A percentile compares a stretch with the other conserved stretches of the same genome.
Evolutionary conservation across 1,284 basidiomycete species (phyloP).

Genomic region (Cutaneotrichosporon sp.): DNA sequence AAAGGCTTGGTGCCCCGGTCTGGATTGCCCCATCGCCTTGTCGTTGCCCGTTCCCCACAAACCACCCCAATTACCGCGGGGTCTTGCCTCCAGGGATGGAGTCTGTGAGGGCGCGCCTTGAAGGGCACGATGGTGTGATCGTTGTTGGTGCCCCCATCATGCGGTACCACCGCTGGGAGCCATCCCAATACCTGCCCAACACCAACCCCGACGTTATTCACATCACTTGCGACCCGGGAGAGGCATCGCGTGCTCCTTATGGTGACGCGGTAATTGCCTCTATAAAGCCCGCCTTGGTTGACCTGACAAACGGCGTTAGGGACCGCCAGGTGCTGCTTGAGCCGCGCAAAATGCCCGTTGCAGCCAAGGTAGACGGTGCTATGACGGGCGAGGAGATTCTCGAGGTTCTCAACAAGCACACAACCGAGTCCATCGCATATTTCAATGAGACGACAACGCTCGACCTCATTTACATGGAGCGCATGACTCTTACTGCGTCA

Average conservation of each 20-base stretch:
- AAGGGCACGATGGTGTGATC: constrained; percentile 9
- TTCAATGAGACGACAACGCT: constrained; percentile 16
- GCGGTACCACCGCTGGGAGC: constrained; percentile 16
- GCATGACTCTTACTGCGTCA: not conserved
- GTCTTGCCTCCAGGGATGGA: constrained; percentile 7
- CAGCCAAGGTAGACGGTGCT: not conserved
- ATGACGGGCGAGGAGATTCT: constrained; percentile 11
- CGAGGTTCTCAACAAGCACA: not conserved
- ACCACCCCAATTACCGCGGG: constrained; percentile 9
- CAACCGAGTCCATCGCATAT: constrained; percentile 1
- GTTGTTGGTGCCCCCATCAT: constrained; percentile 11
- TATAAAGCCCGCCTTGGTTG: not conserved
- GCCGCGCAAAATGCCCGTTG: not conserved
- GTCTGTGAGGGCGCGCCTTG: constrained; percentile 3
- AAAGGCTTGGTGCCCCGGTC: constrained; percentile 7
- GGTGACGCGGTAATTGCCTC: constrained; percentile 8
- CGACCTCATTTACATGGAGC: constrained; percentile 4
- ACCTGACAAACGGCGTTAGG: not conserved
- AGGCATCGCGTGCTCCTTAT: constrained; percentile 12
- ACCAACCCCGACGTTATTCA: constrained; percentile 6
- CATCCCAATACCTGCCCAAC: not conserved
- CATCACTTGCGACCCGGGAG: constrained; percentile 8
- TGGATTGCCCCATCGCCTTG: constrained; percentile 12
- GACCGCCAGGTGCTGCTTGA: not conserved
- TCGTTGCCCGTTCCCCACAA: constrained; percentile 11